Evolutionary conservation across 768 basidiomycete genomes (phyloP).

Genomic region (Panellus pusillus): DNA sequence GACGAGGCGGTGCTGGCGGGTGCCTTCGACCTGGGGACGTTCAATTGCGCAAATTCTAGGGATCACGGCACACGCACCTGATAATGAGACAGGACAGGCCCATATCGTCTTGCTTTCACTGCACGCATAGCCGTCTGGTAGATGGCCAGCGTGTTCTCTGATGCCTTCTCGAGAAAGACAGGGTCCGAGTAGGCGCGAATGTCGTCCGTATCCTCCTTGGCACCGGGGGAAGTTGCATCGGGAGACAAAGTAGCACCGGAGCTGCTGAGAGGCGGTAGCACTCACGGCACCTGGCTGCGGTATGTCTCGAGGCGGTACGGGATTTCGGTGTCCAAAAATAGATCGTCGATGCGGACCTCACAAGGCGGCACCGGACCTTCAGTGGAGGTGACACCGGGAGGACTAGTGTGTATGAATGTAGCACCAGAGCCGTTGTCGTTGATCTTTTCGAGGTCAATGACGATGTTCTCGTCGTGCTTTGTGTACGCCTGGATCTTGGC

Average conservation of each 20-base stretch:
- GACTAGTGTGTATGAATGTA: conserved; percentile 91
- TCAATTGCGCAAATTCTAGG: no score
- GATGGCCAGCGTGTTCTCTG: conserved; percentile 89
- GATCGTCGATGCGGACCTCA: conserved; percentile 87
- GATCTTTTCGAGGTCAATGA: conserved; percentile 94
- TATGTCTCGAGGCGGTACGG: conserved; percentile 95
- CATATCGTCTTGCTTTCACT: conserved; percentile 72
- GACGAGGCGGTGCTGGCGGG: conserved; percentile 86
- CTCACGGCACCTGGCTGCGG: conserved; percentile 86
- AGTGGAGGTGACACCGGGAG: conserved; percentile 77
- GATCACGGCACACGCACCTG: no score
- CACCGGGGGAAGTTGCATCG: conserved; percentile 74
- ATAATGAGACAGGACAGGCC: conserved; percentile 94
- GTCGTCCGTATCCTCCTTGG: conserved; percentile 68
- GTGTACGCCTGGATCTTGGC: conserved; percentile 94
- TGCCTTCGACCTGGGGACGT: conserved; percentile 78
- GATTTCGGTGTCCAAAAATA: conserved; percentile 83
- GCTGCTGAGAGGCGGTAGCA: conserved; percentile 82
- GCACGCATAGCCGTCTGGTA: conserved; percentile 90
- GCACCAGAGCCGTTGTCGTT: conserved; percentile 80
- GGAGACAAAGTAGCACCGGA: conserved; percentile 97
- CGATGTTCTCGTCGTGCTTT: conserved; percentile 86
- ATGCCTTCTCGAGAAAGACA: conserved; percentile 90
- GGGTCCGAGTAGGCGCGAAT: conserved; percentile 87
- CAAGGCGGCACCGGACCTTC: conserved; percentile 89